These are phyloP conservation scores for Penicillium coprophilum DNA, from an alignment of 495 filamentous ascomycete genomes.

Conservation along the genomic window DNA sequence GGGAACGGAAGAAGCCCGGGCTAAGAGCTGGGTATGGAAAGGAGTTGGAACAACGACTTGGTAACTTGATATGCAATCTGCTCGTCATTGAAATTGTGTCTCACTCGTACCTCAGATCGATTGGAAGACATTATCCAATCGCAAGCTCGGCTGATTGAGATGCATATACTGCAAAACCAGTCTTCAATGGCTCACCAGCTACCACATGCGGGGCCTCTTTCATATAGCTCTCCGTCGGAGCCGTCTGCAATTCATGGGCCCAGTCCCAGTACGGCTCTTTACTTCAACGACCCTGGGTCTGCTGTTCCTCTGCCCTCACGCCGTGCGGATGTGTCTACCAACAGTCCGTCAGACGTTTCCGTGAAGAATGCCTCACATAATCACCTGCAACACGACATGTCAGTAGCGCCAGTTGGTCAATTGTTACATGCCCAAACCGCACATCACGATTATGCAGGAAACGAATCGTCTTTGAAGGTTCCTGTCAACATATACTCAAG, in stretches of 20 bases:
- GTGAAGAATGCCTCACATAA: slow-evolving; percentile 30
- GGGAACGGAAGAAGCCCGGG: slow-evolving; percentile 81
- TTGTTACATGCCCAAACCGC: slow-evolving; percentile 27
- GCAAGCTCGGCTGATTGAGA: slow-evolving; percentile 49
- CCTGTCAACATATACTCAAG: slow-evolving; percentile 44
- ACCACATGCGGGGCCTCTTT: slow-evolving; percentile 29
- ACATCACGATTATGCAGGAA: slow-evolving; percentile 41
- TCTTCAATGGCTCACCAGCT: slow-evolving; percentile 26
- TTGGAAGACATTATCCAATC: slow-evolving; percentile 49
- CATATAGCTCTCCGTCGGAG: slow-evolving; percentile 47
- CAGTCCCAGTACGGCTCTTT: slow-evolving; percentile 37
- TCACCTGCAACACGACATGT: slow-evolving; percentile 24
- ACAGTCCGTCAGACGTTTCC: slow-evolving; percentile 41
- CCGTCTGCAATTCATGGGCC: slow-evolving; percentile 39
- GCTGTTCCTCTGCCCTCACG: slow-evolving; percentile 27
- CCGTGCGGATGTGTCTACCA: slow-evolving; percentile 35
- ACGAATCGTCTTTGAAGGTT: slow-evolving; percentile 47
- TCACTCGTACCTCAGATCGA: slow-evolving; percentile 35
- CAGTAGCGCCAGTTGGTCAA: slow-evolving; percentile 18
- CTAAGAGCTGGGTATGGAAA: slow-evolving; percentile 82
- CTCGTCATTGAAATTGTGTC: slow-evolving; percentile 1
- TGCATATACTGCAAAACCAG: slow-evolving; percentile 46
- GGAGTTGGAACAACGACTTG: slow-evolving; percentile 78
- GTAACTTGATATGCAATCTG: slow-evolving; percentile 21
- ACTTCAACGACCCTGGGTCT: slow-evolving; percentile 40